Conservation (phyloP, 495 filamentous ascomycete genomes). For the Amniculicola lignicola region DNA sequence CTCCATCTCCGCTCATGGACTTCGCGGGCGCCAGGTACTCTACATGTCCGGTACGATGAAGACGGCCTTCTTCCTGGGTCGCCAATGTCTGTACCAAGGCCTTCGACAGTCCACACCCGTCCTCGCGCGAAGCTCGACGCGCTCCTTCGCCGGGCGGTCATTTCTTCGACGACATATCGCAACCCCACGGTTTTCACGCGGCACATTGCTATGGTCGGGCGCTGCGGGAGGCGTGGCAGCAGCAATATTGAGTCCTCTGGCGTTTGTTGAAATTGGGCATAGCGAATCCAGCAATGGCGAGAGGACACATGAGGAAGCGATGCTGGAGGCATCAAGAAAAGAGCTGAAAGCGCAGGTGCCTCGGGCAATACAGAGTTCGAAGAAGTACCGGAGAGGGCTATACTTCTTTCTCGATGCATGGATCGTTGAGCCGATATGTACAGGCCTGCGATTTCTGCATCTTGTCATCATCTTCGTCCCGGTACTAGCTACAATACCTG, state of each 20-base stretch:
- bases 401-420: slow-evolving; percentile 66
- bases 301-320: slow-evolving; percentile 74
- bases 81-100: slow-evolving; percentile 49
- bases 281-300: slow-evolving; percentile 49
- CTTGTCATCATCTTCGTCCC: slow-evolving; percentile 87
- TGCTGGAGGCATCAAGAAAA: slow-evolving; percentile 74
- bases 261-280: slow-evolving; percentile 68
- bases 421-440: slow-evolving; percentile 82
- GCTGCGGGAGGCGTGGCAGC: slow-evolving; percentile 13
- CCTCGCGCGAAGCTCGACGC: slow-evolving; percentile 38
- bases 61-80: slow-evolving; percentile 53
- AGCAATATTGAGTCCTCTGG: slow-evolving; percentile 57
- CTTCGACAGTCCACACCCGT: slow-evolving; percentile 29
- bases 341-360: slow-evolving; percentile 68
- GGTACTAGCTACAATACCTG: slow-evolving; percentile 73
- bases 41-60: slow-evolving; percentile 46
- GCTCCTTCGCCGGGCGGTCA: slow-evolving; percentile 20
- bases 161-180: slow-evolving; percentile 11
- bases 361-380: slow-evolving; percentile 56
- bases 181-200: slow-evolving; percentile 20
- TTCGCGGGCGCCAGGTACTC: neutral
- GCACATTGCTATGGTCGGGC: slow-evolving; percentile 44
- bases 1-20: slow-evolving; percentile 10
- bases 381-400: slow-evolving; percentile 52
- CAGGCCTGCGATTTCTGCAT: slow-evolving; percentile 79